phyloP scores from a whole-genome alignment of 2,329 filamentous ascomycete genomes.

The Coleophoma eucalyptorum region DNA sequence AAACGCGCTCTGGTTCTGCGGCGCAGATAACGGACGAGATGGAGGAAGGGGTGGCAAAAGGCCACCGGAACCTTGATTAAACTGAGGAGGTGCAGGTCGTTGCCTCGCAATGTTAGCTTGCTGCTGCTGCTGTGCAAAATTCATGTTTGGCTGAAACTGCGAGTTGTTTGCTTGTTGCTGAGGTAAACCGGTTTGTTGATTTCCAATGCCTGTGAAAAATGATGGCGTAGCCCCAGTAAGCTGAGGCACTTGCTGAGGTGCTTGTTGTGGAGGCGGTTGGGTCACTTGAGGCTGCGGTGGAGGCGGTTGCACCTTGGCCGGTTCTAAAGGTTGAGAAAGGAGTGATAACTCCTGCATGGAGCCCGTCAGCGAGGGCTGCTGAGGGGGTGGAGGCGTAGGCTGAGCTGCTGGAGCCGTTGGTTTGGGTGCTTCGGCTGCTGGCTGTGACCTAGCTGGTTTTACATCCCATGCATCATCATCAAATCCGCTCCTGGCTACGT shows the following conservation, averaged over 20 bases:
- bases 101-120: conserved; percentile 53
- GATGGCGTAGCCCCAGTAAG: conserved; percentile 52
- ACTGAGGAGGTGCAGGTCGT: conserved; percentile 66
- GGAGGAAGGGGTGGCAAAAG: conserved; percentile 75
- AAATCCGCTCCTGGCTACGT: conserved; percentile 60
- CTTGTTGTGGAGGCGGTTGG: conserved; percentile 17
- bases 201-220: conserved; percentile 49
- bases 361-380: conserved; percentile 57
- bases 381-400: conserved; percentile 33
- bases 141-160: conserved; percentile 35
- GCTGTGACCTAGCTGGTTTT: conserved; percentile 68
- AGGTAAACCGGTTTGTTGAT: conserved; percentile 41
- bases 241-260: conserved; percentile 33
- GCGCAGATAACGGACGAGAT: conserved; percentile 79
- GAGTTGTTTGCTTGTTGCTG: conserved; percentile 18
- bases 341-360: conserved; percentile 67
- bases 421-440: conserved; percentile 31
- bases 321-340: conserved; percentile 55
- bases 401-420: conserved; percentile 31
- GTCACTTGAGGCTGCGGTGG: conserved; percentile 31
- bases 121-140: conserved; percentile 27
- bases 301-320: conserved; percentile 36
- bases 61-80: conserved; percentile 51
- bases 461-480: conserved; percentile 98
- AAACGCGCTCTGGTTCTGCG: conserved; percentile 74